Evolutionary conservation across 106 monocot genomes (phyloP), one percentile per base, ranked within the genome.

Genomic region (Allium fistulosum): DNA sequence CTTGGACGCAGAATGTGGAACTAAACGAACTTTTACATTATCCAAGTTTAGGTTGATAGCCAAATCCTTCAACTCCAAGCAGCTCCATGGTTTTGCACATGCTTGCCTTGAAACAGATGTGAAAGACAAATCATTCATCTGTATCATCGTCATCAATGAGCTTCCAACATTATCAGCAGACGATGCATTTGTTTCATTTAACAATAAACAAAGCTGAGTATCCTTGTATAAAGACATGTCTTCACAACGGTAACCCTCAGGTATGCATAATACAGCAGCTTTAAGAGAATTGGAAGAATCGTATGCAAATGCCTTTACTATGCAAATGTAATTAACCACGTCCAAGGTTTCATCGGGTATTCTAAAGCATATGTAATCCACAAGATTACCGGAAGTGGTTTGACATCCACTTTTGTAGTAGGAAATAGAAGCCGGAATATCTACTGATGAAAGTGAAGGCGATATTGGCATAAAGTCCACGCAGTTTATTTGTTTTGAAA

Each of bases 201-300:
- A 83, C 74, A 97, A 81, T 63, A 97, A 63, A 66, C 89, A 70
- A 58, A 97, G 66, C 62, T 97, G 88, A 47, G 74, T 77, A 28
- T 97, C 92, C 97, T 97, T 97, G 53, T 92, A 97, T 3, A 87
- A 67, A 28, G 92, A 86, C 48, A 97, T 61, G 73, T 97, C 97
- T 69, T 84, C 69, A 72, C 97, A 97, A 22, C 80, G 63, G 59
- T 80, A 92, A 16, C 77, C 81, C 69, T 85, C 76, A 56, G 97
- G 97, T 65, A 92, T 66, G 56, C 65, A 58, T 75, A 97, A 62
- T 13, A 92, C 52, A 77, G 85, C 72, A 82, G 75, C 84, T 73
- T 76, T 78, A 46, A 77, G 60, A 68, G 72, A 73, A 64, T 15
- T 63, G 17, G 66, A 73, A 37, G 5, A 37, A 46, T 48, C 13